These are phyloP conservation scores for Beta lomatogona DNA, from an alignment of 179 eudicot species.

Conservation along the genomic window DNA sequence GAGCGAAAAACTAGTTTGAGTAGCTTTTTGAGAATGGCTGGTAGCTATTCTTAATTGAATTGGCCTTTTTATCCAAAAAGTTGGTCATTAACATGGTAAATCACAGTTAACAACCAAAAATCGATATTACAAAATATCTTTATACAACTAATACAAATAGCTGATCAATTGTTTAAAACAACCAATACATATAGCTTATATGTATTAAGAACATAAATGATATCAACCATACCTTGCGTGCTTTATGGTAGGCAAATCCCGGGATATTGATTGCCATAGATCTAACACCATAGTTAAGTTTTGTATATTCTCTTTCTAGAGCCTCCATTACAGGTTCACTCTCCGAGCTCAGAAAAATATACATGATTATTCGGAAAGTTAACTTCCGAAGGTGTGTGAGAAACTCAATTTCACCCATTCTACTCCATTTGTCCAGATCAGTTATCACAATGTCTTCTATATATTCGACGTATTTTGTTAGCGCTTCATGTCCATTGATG, in stretches of 20 bases:
- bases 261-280: conserved; percentile 86
- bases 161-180: neutral
- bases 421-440: conserved; percentile 58
- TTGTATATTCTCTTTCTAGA: conserved; percentile 66
- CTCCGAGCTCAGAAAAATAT: conserved; percentile 75
- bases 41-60: no score
- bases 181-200: neutral
- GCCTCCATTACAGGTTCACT: conserved; percentile 58
- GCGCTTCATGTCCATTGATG: conserved; percentile 70
- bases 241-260: conserved; percentile 72
- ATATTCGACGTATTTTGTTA: conserved; percentile 56
- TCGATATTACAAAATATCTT: no score
- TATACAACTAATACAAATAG: no score
- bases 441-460: conserved; percentile 52
- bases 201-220: neutral
- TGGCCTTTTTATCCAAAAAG: no score
- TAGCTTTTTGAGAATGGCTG: no score
- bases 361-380: conserved; percentile 66
- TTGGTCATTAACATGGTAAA: no score
- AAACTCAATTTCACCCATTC: conserved; percentile 69
- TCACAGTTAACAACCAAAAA: no score
- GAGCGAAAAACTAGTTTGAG: neutral
- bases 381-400: conserved; percentile 63
- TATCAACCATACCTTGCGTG: conserved; percentile 52
- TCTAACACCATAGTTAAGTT: conserved; percentile 68